Conservation (phyloP, 2,329 filamentous ascomycete species). For the Neofusicoccum ribis region DNA sequence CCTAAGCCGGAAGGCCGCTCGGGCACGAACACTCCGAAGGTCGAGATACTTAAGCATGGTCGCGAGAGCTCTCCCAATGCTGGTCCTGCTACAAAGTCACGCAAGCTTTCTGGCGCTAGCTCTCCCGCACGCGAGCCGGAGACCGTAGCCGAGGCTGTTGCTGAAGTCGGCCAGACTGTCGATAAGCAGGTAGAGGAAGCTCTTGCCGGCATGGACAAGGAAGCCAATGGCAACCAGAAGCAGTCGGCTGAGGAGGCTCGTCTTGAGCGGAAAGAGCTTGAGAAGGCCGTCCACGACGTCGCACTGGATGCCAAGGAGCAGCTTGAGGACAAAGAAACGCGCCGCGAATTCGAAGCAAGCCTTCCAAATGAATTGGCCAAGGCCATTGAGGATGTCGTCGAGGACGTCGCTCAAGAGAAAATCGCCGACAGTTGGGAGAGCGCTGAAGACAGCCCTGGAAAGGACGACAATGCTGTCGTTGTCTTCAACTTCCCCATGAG, state of each 20-base stretch:
- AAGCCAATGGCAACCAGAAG: conserved; percentile 43
- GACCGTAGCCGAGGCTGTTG: conserved; percentile 70
- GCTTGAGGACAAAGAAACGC: conserved; percentile 57
- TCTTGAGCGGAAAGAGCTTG: conserved; percentile 31
- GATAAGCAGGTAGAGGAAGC: conserved; percentile 66
- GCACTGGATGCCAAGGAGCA: conserved; percentile 34
- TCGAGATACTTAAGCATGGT: conserved; percentile 49
- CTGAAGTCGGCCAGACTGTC: conserved; percentile 62
- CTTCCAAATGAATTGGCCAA: conserved; percentile 56
- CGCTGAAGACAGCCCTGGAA: conserved; percentile 65
- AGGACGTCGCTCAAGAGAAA: conserved; percentile 55
- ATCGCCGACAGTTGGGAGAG: conserved; percentile 92
- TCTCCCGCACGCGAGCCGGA: conserved; percentile 44
- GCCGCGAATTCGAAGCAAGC: conserved; percentile 54
- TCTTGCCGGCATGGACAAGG: conserved; percentile 55
- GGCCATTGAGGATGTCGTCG: conserved; percentile 58
- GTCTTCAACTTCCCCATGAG: conserved; percentile 97
- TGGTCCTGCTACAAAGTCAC: conserved; percentile 34
- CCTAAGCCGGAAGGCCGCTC: conserved; percentile 45
- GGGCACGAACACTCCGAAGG: conserved; percentile 32
- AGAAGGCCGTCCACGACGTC: conserved; percentile 37
- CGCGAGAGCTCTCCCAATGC: conserved; percentile 38
- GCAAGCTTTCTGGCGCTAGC: conserved; percentile 33
- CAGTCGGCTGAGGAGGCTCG: conserved; percentile 54
- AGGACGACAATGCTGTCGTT: conserved; percentile 69